Percentiles rank a stretch among this genome's conserved stretches.
Evolutionary conservation across 768 basidiomycete genomes (phyloP).

Genomic region (Leccinum pellstonianum): DNA sequence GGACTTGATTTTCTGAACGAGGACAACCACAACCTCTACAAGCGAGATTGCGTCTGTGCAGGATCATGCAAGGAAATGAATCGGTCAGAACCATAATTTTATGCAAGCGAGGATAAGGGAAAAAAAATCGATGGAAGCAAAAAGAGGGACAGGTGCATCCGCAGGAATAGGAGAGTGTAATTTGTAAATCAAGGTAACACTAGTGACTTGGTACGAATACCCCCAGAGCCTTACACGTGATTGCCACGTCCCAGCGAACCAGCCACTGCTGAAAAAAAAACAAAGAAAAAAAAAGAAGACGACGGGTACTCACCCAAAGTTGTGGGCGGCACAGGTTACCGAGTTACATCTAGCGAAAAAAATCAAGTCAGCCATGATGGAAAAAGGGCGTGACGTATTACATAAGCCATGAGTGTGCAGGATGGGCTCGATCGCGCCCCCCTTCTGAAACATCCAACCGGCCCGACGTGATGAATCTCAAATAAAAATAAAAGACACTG

Average conservation of each 20-base stretch:
- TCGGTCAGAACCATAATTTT: constrained; percentile 43
- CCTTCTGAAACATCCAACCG: constrained; percentile 13
- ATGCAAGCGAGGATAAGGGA: constrained; percentile 12
- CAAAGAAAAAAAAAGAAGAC: constrained; percentile 7
- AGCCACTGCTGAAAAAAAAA: constrained; percentile 1
- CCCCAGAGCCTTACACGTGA: constrained; percentile 7
- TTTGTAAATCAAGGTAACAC: constrained; percentile 28
- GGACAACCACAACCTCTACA: constrained; percentile 79
- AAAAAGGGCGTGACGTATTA: constrained; percentile 8
- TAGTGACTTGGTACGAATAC: constrained; percentile 17
- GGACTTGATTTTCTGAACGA: constrained; percentile 39
- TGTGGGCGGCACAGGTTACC: constrained; percentile 73
- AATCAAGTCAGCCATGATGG: constrained; percentile 8
- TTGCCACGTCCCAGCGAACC: not conserved
- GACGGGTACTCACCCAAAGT: constrained; percentile 68
- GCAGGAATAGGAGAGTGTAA: constrained; percentile 29
- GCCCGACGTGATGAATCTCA: constrained; percentile 13
- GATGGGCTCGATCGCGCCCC: constrained; percentile 15
- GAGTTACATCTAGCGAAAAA: constrained; percentile 54
- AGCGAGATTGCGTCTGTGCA: constrained; percentile 67
- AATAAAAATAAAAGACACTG: constrained; percentile 37
- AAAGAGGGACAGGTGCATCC: constrained; percentile 5
- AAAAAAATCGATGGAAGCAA: constrained; percentile 5
- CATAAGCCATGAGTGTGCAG: not conserved
- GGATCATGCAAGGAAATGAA: constrained; percentile 48